Evolutionary conservation across 441 rosid species (phyloP), one percentile per base, ranked within the genome.

Genomic region (Jatropha multifida): DNA sequence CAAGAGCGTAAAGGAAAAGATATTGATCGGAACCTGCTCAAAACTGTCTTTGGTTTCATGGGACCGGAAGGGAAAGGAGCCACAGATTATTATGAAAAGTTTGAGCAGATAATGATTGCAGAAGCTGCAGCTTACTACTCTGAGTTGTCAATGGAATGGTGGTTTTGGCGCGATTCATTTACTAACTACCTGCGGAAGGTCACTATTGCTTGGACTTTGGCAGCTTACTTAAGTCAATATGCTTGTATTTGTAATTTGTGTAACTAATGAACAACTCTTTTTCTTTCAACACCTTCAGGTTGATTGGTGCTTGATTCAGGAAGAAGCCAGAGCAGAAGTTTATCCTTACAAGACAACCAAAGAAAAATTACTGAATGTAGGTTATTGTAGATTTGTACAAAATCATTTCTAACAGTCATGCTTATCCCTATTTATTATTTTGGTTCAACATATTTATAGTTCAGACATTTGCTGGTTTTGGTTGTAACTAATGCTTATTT

Each of bases 281-380:
- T 10, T 51, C 44, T 9, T 69, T 38, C 17, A 51, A 1, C 20
- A 3, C 8, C 37, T 59, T 38, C 62, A 71, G 75, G 79, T 77
- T 71, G 75, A 77, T 71, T 65, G 71, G 79, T 71, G 79, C 75
- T 64, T 77, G 46, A 26, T 20, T 23, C 75, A 71, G 71, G 79
- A 77, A 56, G 75, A 55, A 71, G 44, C 23, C 38, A 71, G 75
- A 60, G 66, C 71, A 4, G 55, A 77, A 32, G 7, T 42, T 61
- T 77, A 64, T n/a, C 79, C 66, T 3, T 12, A 12, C 0, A 5
- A 44, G 41, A 42, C 66, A 0, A 71, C 75, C 3, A 77, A 65
- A 48, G 20, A 38, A 71, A 71, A 77, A 56, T 26, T 77, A 63
- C 38, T 54, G 10, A 38, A 71, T 46, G 77, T 66, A 17, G 0